These are phyloP conservation scores for Boletus tylopilopsis DNA, from an alignment of 768 basidiomycete genomes.

Conservation along the genomic window DNA sequence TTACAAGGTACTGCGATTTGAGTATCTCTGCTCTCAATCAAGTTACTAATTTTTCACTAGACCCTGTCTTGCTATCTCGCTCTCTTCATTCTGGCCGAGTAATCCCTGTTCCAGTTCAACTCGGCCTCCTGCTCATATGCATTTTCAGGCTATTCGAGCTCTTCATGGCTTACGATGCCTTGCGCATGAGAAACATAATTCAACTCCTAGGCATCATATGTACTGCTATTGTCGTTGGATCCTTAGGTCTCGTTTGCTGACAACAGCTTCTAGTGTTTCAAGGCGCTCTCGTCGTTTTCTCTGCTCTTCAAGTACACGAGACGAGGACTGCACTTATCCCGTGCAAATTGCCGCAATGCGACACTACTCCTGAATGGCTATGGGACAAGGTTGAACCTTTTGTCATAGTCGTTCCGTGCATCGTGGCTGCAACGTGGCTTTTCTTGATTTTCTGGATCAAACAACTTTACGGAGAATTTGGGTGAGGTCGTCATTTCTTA, in stretches of 20 bases:
- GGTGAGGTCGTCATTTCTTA: slow-evolving; percentile 45
- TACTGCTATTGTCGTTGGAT: slow-evolving; percentile 32
- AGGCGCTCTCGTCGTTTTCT: slow-evolving; percentile 64
- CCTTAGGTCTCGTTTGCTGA: slow-evolving; percentile 4
- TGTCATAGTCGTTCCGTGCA: slow-evolving; percentile 67
- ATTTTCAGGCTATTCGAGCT: slow-evolving; percentile 69
- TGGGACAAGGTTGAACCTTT: slow-evolving; percentile 60
- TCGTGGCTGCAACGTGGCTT: slow-evolving; percentile 66
- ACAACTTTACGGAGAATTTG: slow-evolving; percentile 76
- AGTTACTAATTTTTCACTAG: slow-evolving; percentile 33
- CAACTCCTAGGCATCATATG: slow-evolving; percentile 72
- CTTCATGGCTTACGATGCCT: slow-evolving; percentile 79
- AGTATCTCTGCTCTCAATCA: slow-evolving; percentile 1
- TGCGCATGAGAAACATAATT: slow-evolving; percentile 72
- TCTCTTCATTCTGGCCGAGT: slow-evolving; percentile 82
- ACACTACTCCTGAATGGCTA: slow-evolving; percentile 52
- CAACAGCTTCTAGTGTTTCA: slow-evolving; percentile 53
- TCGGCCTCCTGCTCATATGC: background rate
- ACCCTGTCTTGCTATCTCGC: slow-evolving; percentile 84
- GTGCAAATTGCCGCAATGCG: slow-evolving; percentile 34
- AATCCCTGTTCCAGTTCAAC: slow-evolving; percentile 20
- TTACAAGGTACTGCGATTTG: slow-evolving; percentile 48
- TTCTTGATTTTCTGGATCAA: slow-evolving; percentile 65
- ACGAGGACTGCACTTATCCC: slow-evolving; percentile 58
- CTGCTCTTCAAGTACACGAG: slow-evolving; percentile 74